These are phyloP conservation scores for Xerocomus amazonicus DNA, from an alignment of 1,284 basidiomycete species.

Conservation along the genomic window DNA sequence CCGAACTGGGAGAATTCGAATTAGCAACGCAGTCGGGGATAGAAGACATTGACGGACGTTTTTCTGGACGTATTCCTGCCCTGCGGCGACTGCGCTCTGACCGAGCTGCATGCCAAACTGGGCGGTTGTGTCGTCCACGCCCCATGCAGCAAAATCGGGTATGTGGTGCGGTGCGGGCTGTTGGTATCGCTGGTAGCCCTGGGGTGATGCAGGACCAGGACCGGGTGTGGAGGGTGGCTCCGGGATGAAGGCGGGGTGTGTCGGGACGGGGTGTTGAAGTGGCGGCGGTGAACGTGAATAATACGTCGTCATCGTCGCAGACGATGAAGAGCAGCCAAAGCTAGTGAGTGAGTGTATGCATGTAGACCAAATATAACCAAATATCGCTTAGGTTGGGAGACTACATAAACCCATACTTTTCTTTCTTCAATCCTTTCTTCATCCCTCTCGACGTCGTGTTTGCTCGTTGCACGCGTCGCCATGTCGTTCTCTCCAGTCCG, in stretches of 20 bases:
- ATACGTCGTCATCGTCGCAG: conserved; percentile 37
- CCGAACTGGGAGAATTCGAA: conserved; percentile 55
- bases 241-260: conserved; percentile 85
- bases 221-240: conserved; percentile 82
- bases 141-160: conserved; percentile 70
- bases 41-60: conserved; percentile 58
- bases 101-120: conserved; percentile 97
- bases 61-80: conserved; percentile 93
- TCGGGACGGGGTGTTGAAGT: conserved; percentile 85
- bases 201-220: conserved; percentile 46
- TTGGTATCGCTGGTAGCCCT: conserved; percentile 69
- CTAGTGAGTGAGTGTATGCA: background rate
- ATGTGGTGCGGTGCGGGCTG: conserved; percentile 37
- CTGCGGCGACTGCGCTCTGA: conserved; percentile 86
- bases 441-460: conserved; percentile 11
- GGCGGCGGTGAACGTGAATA: conserved; percentile 71
- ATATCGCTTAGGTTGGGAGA: conserved; percentile 8
- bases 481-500: conserved; percentile 52
- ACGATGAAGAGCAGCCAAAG: background rate
- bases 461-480: conserved; percentile 6
- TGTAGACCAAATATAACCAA: conserved; percentile 23
- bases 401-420: conserved; percentile 17
- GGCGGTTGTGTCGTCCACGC: conserved; percentile 90
- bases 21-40: background rate
- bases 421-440: conserved; percentile 13